Conservation (phyloP, 306 rosid genomes). For the Senna siamea region DNA sequence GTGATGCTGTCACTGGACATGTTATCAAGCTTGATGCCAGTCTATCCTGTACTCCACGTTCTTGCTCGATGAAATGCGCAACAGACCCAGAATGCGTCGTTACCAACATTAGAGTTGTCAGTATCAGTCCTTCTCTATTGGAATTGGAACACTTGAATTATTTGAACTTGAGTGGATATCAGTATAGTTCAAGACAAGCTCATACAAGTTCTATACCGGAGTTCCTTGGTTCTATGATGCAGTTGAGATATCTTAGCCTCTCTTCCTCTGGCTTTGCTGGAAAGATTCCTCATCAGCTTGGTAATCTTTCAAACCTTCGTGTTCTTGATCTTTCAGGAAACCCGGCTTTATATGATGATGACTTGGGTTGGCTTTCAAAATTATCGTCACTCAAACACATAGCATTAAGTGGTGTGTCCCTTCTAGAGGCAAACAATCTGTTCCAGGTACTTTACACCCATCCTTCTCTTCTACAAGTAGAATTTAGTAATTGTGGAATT, state of each 20-base stretch:
- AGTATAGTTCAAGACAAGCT: too few species aligned
- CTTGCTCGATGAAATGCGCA: too few species aligned
- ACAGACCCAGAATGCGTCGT: too few species aligned
- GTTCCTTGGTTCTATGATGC: not conserved
- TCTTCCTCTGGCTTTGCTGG: not conserved
- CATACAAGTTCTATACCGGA: not conserved
- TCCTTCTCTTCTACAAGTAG: not conserved
- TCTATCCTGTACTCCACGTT: too few species aligned
- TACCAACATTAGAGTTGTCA: too few species aligned
- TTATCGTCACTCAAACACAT: not conserved
- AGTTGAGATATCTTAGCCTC: not conserved
- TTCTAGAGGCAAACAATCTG: not conserved
- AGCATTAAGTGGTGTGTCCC: not conserved
- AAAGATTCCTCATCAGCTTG: not conserved
- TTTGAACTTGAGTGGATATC: slow-evolving; percentile 7
- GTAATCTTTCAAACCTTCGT: not conserved
- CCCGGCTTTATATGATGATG: not conserved
- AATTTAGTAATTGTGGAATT: not conserved
- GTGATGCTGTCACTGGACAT: not conserved
- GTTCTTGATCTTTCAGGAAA: not conserved
- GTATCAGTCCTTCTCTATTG: not conserved
- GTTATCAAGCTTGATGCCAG: slow-evolving; percentile 1
- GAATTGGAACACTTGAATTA: slow-evolving; percentile 5
- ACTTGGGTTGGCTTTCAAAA: not conserved
- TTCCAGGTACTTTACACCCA: not conserved